Conservation (phyloP, 208 protist genomes). For the Leishmania mexicana region DNA sequence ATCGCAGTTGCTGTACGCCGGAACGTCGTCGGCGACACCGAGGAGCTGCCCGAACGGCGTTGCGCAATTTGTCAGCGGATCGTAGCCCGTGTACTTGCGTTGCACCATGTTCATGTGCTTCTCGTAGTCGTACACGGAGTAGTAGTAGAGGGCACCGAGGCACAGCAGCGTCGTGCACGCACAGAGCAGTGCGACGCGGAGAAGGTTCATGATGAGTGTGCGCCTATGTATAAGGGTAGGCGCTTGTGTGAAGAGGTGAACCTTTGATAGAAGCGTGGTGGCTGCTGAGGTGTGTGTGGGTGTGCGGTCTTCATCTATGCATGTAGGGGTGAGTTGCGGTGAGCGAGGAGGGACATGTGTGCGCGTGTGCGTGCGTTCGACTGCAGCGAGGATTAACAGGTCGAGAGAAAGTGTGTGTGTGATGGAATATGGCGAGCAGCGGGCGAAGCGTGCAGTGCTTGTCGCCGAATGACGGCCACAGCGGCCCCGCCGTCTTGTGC, state of each 20-base stretch:
- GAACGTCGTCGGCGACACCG: conserved; percentile 53
- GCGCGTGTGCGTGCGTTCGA: not conserved
- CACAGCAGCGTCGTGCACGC: conserved; percentile 8
- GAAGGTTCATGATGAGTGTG: conserved; percentile 11
- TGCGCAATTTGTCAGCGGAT: conserved; percentile 44
- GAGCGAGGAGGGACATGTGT: not conserved
- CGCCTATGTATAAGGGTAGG: not conserved
- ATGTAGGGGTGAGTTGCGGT: not conserved
- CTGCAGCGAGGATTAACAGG: not conserved
- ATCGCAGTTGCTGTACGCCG: conserved; percentile 76
- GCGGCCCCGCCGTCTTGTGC: not conserved
- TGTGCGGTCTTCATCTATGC: not conserved
- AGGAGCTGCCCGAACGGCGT: conserved; percentile 53
- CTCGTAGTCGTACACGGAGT: conserved; percentile 21
- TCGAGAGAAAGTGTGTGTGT: not conserved
- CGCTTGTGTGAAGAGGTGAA: not conserved
- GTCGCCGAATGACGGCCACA: not conserved
- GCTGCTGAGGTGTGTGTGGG: not conserved
- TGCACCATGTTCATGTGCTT: not conserved
- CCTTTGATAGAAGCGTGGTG: not conserved
- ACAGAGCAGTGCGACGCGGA: conserved; percentile 12
- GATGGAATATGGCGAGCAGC: not conserved
- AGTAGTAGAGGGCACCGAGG: conserved; percentile 26
- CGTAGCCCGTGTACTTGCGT: conserved; percentile 24
- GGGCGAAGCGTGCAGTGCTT: not conserved